A percentile compares a stretch with the other conserved stretches of the same genome.
phyloP scores from a whole-genome alignment of 2,329 filamentous ascomycete genomes.

The Chaetomiaceae sp. region DNA sequence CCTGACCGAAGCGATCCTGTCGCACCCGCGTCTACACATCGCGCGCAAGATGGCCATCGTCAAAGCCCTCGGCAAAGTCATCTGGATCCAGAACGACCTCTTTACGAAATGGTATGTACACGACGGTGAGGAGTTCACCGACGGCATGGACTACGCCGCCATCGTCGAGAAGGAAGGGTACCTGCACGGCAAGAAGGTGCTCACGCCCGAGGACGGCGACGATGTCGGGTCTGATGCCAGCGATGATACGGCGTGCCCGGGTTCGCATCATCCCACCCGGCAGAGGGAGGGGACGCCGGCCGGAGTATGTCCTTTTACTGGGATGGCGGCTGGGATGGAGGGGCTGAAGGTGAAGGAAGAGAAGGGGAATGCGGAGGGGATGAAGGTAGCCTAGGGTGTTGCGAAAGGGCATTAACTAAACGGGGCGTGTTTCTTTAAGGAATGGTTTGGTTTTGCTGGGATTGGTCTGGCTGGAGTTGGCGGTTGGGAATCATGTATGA shows the following conservation, averaged over 20 bases:
- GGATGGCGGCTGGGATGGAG: background rate
- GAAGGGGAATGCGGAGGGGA: background rate
- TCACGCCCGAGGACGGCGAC: constrained; percentile 31
- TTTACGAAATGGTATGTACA: constrained; percentile 78
- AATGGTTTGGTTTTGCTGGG: too few species aligned
- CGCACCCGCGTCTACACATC: constrained; percentile 62
- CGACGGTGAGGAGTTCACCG: constrained; percentile 59
- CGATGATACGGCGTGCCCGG: constrained; percentile 8
- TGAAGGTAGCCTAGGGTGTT: background rate
- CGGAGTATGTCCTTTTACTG: constrained; percentile 14
- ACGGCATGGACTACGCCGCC: constrained; percentile 43
- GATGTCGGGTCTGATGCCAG: constrained; percentile 2
- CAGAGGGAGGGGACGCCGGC: background rate
- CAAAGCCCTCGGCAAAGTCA: constrained; percentile 72
- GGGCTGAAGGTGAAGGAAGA: constrained; percentile 1
- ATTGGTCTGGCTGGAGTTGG: too few species aligned
- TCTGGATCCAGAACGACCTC: constrained; percentile 85
- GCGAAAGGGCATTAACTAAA: background rate
- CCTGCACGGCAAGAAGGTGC: constrained; percentile 57
- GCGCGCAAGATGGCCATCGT: constrained; percentile 68
- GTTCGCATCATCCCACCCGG: background rate
- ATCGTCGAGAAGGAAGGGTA: constrained; percentile 58
- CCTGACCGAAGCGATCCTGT: constrained; percentile 70
- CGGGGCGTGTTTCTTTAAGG: background rate
- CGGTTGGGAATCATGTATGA: too few species aligned